These are phyloP conservation scores for Rhizopogon sp. DNA, from an alignment of 768 basidiomycete species.

Conservation along the genomic window DNA sequence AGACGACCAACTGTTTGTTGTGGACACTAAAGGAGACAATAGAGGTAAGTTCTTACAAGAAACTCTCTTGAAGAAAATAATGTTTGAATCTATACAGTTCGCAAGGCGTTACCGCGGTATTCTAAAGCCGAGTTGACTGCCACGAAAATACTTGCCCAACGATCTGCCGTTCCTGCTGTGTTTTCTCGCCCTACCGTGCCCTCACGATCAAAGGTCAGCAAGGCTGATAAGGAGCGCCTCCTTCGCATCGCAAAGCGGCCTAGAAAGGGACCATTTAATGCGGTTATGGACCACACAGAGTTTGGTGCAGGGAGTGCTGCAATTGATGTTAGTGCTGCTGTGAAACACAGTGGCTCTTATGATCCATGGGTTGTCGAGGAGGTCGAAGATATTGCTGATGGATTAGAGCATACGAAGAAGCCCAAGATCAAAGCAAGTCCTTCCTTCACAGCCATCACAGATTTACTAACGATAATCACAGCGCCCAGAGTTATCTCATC, in stretches of 20 bases:
- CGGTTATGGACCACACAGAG: slow-evolving; percentile 63
- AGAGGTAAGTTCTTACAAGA: slow-evolving; percentile 39
- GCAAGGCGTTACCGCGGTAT: slow-evolving; percentile 51
- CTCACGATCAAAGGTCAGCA: slow-evolving; percentile 36
- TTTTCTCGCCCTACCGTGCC: slow-evolving; percentile 42
- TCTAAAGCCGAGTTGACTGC: slow-evolving; percentile 56
- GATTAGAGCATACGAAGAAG: slow-evolving; percentile 32
- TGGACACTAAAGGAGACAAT: slow-evolving; percentile 79
- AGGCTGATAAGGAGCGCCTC: slow-evolving; percentile 71
- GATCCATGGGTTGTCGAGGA: slow-evolving; percentile 52
- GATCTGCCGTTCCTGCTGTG: slow-evolving; percentile 86
- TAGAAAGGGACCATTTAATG: slow-evolving; percentile 69
- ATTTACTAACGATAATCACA: slow-evolving; percentile 16
- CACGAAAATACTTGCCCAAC: slow-evolving; percentile 74
- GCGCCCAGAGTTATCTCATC: slow-evolving; percentile 44
- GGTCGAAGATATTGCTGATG: slow-evolving; percentile 36
- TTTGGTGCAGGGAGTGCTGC: slow-evolving; percentile 60
- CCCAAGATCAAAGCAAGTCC: slow-evolving; percentile 48
- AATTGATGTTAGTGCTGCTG: slow-evolving; percentile 64
- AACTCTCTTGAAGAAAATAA: neutral
- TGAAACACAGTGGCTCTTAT: slow-evolving; percentile 60
- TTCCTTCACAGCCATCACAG: neutral
- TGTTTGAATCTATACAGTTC: slow-evolving; percentile 36
- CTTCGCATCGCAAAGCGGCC: slow-evolving; percentile 71
- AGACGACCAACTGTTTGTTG: slow-evolving; percentile 71